Evolutionary conservation across 441 rosid species (phyloP), one percentile per base, ranked within the genome.

Genomic region (Croton setiger): DNA sequence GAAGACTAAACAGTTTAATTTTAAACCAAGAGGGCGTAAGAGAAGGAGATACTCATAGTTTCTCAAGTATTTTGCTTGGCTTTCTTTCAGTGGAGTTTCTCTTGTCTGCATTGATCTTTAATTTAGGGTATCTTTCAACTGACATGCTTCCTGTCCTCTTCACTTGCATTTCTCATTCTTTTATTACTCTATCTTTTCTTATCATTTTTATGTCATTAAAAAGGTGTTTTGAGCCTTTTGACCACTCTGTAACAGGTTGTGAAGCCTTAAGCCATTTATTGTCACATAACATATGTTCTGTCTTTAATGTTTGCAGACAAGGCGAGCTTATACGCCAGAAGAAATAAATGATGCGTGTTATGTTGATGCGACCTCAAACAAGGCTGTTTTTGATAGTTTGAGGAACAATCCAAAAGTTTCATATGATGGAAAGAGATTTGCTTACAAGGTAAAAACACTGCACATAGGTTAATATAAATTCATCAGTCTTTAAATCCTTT

Each of bases 311-410:
- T 77, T 80, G 66, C 80, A 94, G 98, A 87, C 80, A 74, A 85
- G 98, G 74, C 83, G 64, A 74, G 88, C 88, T 14, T 59, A 72
- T 14, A 90, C 97, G 3, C 87, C 91, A 10, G 92, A 94, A 77
- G 88, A 92, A 83, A 94, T 94, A 74, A 92, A 90, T 49, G 94
- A 88, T 68, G 78, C 72, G 0, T 84, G 92, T 69, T 80, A 84
- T 67, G 97, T 90, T 57, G 93, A 92, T 73, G 79, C 75, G 79
- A 80, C 76, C 72, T 72, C 90, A 43, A 92, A 92, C 70, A 92
- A 90, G 81, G 91, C 86, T 61, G 97, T 95, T 53, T 92, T 92
- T 78, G 98, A 90, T 71, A 88, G 93, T 78, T 74, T 92, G 80
- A 85, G 79, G 68, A 90, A 90, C 55, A 95, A 95, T 72, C 93